These are phyloP conservation scores for Fusarium sp. DNA, from an alignment of 2,329 filamentous ascomycete species.

Conservation along the genomic window DNA sequence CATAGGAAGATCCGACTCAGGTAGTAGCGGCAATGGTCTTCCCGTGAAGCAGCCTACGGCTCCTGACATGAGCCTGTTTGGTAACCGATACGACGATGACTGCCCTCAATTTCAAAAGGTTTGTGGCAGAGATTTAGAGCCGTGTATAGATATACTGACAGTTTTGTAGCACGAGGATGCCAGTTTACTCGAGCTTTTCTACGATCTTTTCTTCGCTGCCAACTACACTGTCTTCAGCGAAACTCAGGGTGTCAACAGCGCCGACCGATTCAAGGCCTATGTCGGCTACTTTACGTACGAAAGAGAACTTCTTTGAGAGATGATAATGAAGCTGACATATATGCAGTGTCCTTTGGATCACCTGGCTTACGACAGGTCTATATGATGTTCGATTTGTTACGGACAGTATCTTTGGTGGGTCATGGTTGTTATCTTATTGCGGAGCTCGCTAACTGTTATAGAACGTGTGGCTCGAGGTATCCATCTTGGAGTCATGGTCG, in stretches of 20 bases:
- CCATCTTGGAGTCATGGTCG: slow-evolving; percentile 73
- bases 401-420: slow-evolving; percentile 68
- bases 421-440: fast-evolving
- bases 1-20: slow-evolving; percentile 26
- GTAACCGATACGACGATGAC: slow-evolving; percentile 40
- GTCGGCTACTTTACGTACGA: slow-evolving; percentile 52
- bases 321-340: fast-evolving
- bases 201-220: slow-evolving; percentile 60
- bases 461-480: slow-evolving; percentile 67
- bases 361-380: slow-evolving; percentile 72
- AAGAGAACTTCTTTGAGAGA: too few species aligned
- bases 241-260: slow-evolving; percentile 48
- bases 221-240: slow-evolving; percentile 70
- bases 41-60: neutral
- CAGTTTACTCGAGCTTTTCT: slow-evolving; percentile 53
- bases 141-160: too few species aligned
- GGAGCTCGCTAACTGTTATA: slow-evolving; percentile 3
- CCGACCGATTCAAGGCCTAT: slow-evolving; percentile 49
- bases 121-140: too few species aligned
- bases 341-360: slow-evolving; percentile 70
- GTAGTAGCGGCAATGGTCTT: slow-evolving; percentile 2
- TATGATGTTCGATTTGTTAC: slow-evolving; percentile 74
- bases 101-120: slow-evolving; percentile 46
- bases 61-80: slow-evolving; percentile 41
- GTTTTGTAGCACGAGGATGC: slow-evolving; percentile 50